Base-by-base conservation (phyloP, 805 yeast genomes). In the Yamadazyma paraphyllophila region DNA sequence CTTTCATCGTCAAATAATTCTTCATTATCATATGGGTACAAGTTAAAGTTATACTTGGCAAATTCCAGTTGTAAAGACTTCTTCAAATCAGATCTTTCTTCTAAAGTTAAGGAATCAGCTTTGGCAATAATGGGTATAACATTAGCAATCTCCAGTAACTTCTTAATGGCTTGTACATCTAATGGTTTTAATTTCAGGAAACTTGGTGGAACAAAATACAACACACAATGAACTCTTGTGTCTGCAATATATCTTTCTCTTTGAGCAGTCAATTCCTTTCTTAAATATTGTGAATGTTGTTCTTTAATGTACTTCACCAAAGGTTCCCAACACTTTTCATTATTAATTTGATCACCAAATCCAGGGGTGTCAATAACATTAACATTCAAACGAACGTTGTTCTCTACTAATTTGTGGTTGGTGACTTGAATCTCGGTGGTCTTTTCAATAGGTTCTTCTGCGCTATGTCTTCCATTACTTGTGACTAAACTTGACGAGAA, bases 331-430 rank as follows among this genome's bases (percentile, higher is more conserved):
- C 96, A 90, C 67, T 85, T 87, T 59, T 88, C 95, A 67, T 91
- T 91, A 71, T 90, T 88, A 55, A 94, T 86, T 69, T 88, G 96
- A 74, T 94, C 99, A 33, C 97, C 98, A 73, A 89, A 94, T 12
- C 98, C 98, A 15, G 98, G 98, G 2, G 99, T 94, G 64, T 94
- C 99, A 61, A 94, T 88, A 45, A 94, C 82, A 58, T 89, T 91
- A 52, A 94, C 72, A 58, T 85, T 85, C 63, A 94, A 80, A 51
- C 83, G 82, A 46, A 94, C 98, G 53, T 86, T 87, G 64, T 89
- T 90, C 68, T 94, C 99, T 46, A 81, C 67, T 53, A 94, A 75
- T 13, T 78, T 75, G 50, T 85, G 91, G n/a, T 78, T 66, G 25
- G 82, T 74, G 24, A 83, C 83, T 52, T 81, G 78, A 63, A 92